Evolutionary conservation across 495 filamentous ascomycete species (phyloP), one percentile per base, ranked within the genome.

Genomic region (Annulohypoxylon nitens): DNA sequence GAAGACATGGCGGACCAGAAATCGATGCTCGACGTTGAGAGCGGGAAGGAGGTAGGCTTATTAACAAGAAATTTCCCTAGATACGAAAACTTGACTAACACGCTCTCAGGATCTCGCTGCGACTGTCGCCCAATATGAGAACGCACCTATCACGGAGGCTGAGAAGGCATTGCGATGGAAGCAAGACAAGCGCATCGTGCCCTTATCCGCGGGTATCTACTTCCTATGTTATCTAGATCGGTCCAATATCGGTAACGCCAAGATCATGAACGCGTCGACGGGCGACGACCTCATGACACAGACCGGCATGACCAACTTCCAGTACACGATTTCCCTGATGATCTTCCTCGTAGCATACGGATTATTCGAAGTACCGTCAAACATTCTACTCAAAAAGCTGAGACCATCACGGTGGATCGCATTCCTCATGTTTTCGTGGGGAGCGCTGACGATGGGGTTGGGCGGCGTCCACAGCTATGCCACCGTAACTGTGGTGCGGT

Each of bases 321-420:
- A 93, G 74, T 96, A 92, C 74, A 93, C 92, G 77, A 86, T 87
- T 8, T 80, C 87, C 5, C 83, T 95, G 0, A 88, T 89, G 36
- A 88, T 95, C 71, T 80, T 79, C 70, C 70, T 82, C 23, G 61
- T 82, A 8, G 77, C 79, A 2, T 82, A 82, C 47, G 76, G 78
- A 4, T 58, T 81, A 6, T 77, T 80, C 53, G 79, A 80, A 20
- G 76, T 92, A 0, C 76, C 92, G 50, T 94, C 92, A 18, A 96
- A 97, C 75, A 78, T 97, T 61, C 79, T 97, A 12, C 86, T 97
- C 45, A 95, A 95, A 78, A 86, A 86, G 0, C 74, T 90, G 33
- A 61, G 79, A 3, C 83, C 83, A 2, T 80, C 78, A 61, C 75
- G 85, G 59, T 90, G 88, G 85, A 86, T 92, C 14, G 85, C 89